A percentile compares a stretch with the other conserved stretches of the same genome.
phyloP scores from a whole-genome alignment of 1,284 basidiomycete genomes.

The Termitomyces sp. region DNA sequence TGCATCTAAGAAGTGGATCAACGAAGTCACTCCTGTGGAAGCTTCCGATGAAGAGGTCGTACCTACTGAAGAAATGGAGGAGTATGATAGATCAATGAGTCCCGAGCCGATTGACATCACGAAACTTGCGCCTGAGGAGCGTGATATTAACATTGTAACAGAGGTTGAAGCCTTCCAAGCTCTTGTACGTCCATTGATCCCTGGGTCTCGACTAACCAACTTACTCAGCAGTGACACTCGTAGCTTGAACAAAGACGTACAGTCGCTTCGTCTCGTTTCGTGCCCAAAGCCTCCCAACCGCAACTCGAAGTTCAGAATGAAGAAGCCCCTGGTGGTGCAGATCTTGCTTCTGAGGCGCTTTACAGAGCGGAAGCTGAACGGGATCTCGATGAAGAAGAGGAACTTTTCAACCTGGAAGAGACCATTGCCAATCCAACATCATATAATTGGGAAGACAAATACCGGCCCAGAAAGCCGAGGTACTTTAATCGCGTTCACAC shows the following conservation, averaged over 20 bases:
- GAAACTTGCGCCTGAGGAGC: slow-evolving; percentile 68
- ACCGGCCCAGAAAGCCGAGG: slow-evolving; percentile 94
- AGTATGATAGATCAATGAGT: slow-evolving; percentile 81
- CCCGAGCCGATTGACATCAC: slow-evolving; percentile 69
- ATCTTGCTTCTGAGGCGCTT: slow-evolving; percentile 79
- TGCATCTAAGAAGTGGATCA: slow-evolving; percentile 41
- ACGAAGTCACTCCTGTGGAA: slow-evolving; percentile 37
- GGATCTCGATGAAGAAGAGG: slow-evolving; percentile 93
- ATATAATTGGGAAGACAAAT: slow-evolving; percentile 99
- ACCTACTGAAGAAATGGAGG: slow-evolving; percentile 60
- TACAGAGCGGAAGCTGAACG: slow-evolving; percentile 86
- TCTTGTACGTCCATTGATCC: slow-evolving; percentile 48
- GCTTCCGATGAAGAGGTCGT: slow-evolving; percentile 34
- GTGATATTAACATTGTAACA: slow-evolving; percentile 72
- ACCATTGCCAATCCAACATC: slow-evolving; percentile 75
- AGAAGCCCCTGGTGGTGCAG: slow-evolving; percentile 62
- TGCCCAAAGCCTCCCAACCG: slow-evolving; percentile 65
- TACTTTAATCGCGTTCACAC: slow-evolving; percentile 99
- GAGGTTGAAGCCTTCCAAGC: slow-evolving; percentile 60
- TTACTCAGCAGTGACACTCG: slow-evolving; percentile 3
- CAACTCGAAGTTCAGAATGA: slow-evolving; percentile 45
- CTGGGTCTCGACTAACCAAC: not conserved
- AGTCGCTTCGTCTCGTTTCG: slow-evolving; percentile 80
- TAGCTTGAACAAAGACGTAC: slow-evolving; percentile 74
- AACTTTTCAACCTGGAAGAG: slow-evolving; percentile 89